phyloP scores from a whole-genome alignment of 1,139 yeast genomes.

The Meyerozyma sp. region DNA sequence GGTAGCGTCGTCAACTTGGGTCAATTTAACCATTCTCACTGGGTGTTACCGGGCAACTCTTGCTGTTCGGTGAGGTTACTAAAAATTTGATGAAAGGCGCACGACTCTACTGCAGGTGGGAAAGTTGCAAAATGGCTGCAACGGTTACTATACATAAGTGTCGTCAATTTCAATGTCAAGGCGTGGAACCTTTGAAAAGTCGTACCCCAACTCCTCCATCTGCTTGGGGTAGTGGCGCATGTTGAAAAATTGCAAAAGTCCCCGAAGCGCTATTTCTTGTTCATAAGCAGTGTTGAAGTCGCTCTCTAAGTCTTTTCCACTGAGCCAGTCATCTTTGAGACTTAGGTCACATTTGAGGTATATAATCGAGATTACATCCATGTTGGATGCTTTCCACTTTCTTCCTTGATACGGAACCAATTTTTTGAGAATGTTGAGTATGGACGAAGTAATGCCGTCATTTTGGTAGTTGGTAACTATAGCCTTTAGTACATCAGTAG shows the following conservation, averaged over 20 bases:
- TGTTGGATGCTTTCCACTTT: constrained; percentile 89
- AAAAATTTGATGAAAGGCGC: constrained; percentile 1
- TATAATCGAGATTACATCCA: constrained; percentile 89
- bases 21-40: constrained; percentile 61
- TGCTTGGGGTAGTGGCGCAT: constrained; percentile 47
- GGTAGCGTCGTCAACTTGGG: constrained; percentile 60
- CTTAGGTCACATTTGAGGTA: constrained; percentile 70
- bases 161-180: constrained; percentile 1
- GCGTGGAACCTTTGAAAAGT: constrained; percentile 19
- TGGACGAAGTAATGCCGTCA: constrained; percentile 51
- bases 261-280: constrained; percentile 81
- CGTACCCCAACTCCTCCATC: constrained; percentile 55
- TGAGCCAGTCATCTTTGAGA: constrained; percentile 83
- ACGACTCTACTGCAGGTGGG: background rate
- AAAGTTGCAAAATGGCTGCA: background rate
- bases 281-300: constrained; percentile 77
- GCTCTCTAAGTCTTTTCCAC: constrained; percentile 73
- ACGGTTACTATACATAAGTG: background rate
- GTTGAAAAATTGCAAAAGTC: constrained; percentile 75
- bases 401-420: constrained; percentile 88
- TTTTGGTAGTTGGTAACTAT: constrained; percentile 52
- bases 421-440: constrained; percentile 68
- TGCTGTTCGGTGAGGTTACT: constrained; percentile 1
- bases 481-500: constrained; percentile 45
- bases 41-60: background rate